These are phyloP conservation scores for Knoxia roxburghii DNA, from an alignment of 257 asterid genomes.

Conservation along the genomic window DNA sequence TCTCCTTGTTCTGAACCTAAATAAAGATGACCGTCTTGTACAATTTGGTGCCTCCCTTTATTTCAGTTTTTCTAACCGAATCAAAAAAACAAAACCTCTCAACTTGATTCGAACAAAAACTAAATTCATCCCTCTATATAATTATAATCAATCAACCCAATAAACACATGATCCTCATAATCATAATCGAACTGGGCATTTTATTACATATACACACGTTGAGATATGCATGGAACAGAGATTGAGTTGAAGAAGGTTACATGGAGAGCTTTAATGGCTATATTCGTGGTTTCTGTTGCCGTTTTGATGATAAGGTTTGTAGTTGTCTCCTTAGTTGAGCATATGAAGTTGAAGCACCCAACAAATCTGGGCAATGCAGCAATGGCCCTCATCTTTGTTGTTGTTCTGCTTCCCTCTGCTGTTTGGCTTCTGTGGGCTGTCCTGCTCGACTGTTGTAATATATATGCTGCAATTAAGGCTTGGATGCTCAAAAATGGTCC, in stretches of 20 bases:
- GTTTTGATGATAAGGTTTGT: background rate
- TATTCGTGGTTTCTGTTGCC: background rate
- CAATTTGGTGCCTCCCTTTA: background rate
- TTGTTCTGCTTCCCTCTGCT: background rate
- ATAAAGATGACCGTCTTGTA: background rate
- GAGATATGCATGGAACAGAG: too few relatives aligned
- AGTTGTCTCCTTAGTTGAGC: background rate
- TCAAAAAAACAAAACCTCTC: background rate
- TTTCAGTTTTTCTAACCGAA: conserved; percentile 1
- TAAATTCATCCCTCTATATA: background rate
- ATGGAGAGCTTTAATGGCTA: background rate
- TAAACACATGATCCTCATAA: too few relatives aligned
- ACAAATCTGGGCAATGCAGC: too few relatives aligned
- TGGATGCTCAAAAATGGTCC: background rate
- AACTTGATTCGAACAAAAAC: background rate
- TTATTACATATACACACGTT: too few relatives aligned
- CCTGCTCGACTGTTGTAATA: background rate
- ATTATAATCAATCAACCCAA: too few relatives aligned
- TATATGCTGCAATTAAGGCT: background rate
- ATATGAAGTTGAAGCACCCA: background rate
- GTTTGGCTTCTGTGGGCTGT: background rate
- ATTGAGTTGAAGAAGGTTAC: too few relatives aligned
- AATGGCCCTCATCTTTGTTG: background rate
- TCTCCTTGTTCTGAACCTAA: background rate
- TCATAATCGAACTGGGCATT: too few relatives aligned